phyloP scores from a whole-genome alignment of 78 protist species.

The Dictyostelium intermedium region DNA sequence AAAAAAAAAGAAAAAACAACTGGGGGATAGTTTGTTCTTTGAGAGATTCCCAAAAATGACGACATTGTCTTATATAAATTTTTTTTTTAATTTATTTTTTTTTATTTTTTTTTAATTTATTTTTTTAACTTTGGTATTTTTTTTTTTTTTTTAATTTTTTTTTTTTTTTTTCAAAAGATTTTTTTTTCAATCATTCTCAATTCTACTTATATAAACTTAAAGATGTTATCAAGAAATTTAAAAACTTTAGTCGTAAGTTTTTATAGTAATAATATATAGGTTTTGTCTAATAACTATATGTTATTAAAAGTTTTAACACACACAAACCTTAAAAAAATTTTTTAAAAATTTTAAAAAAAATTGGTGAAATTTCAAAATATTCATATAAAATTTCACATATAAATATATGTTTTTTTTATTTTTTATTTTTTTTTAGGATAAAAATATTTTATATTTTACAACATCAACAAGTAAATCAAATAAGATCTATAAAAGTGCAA shows the following conservation, averaged over 20 bases:
- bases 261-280: background rate
- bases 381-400: background rate
- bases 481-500: constrained; percentile 48
- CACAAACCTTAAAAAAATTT: too few relatives aligned
- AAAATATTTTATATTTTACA: background rate
- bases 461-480: background rate
- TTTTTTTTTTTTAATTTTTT: background rate
- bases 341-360: background rate
- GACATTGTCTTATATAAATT: background rate
- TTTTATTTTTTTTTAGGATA: background rate
- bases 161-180: background rate
- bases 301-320: too few relatives aligned
- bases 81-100: background rate
- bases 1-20: background rate
- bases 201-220: background rate
- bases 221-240: constrained; percentile 1
- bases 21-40: too few relatives aligned
- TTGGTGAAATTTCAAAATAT: background rate
- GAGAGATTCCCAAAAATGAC: too few relatives aligned
- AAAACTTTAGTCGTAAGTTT: background rate
- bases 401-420: background rate
- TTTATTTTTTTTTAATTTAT: background rate
- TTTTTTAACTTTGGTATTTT: background rate
- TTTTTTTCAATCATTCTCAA: background rate
- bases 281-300: too few relatives aligned